Percentiles rank a stretch among this genome's conserved stretches.
Evolutionary conservation across 345 rosid species (phyloP).

Genomic region (Salix koriyanagi): DNA sequence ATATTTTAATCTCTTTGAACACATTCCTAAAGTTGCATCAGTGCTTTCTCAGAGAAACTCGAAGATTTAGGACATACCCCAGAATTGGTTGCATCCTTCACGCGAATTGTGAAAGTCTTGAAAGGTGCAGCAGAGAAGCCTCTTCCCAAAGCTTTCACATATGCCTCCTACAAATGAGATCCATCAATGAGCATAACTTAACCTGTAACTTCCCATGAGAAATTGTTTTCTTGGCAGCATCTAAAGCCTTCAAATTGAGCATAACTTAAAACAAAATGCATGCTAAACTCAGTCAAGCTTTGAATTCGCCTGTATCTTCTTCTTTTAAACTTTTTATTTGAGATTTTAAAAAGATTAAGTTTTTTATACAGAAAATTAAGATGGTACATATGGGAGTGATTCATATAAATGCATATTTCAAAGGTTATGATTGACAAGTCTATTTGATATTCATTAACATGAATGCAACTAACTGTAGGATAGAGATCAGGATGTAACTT

Average conservation of each 20-base stretch:
- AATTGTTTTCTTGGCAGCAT: neutral
- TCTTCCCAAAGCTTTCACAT: conserved; percentile 79
- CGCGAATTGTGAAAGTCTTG: conserved; percentile 62
- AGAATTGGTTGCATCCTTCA: conserved; percentile 19
- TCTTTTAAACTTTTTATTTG: neutral
- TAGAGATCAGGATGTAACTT: no score
- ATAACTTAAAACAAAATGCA: neutral
- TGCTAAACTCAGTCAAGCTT: neutral
- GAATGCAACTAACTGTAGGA: neutral
- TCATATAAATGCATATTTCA: neutral
- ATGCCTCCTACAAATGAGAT: conserved; percentile 61
- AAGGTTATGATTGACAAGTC: neutral
- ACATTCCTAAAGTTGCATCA: neutral
- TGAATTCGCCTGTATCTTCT: neutral
- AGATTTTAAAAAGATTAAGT: neutral
- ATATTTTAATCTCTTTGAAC: neutral
- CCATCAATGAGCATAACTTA: neutral
- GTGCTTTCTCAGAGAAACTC: neutral
- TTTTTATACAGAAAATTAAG: neutral
- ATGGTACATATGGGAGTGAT: neutral
- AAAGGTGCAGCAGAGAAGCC: conserved; percentile 84
- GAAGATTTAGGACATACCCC: conserved; percentile 32
- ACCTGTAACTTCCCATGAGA: neutral
- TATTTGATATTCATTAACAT: neutral
- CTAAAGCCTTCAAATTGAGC: neutral